phyloP scores from a whole-genome alignment of 768 basidiomycete species.

The Russula virescens region DNA sequence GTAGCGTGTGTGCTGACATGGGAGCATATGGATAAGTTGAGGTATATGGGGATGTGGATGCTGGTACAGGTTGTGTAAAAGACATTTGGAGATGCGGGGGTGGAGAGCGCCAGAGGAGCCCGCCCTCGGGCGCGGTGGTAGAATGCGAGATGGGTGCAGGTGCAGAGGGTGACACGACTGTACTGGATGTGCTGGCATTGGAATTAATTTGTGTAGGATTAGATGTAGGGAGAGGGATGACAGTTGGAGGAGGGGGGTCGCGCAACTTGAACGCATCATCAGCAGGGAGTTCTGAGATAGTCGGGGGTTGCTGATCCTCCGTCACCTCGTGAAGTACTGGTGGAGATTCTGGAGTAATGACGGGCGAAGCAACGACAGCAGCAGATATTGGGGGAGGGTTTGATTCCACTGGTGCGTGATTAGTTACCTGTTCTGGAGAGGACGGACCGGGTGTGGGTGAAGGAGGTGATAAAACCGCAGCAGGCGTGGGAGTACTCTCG shows the following conservation, averaged over 20 bases:
- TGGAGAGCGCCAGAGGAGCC: constrained; percentile 33
- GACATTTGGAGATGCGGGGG: constrained; percentile 42
- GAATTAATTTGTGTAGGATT: constrained; percentile 14
- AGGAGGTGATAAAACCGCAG: constrained; percentile 1
- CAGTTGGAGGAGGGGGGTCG: constrained; percentile 41
- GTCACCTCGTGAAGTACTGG: constrained; percentile 10
- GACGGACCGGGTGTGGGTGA: constrained; percentile 1
- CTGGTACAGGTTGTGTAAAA: constrained; percentile 35
- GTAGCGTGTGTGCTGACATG: constrained; percentile 36
- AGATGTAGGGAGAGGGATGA: constrained; percentile 30
- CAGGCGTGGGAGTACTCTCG: constrained; percentile 7
- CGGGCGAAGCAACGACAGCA: background rate
- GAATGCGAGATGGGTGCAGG: constrained; percentile 10
- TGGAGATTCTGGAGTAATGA: background rate
- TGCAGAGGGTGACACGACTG: background rate
- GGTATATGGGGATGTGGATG: constrained; percentile 54
- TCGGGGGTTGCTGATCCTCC: constrained; percentile 25
- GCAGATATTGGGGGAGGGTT: background rate
- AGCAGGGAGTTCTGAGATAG: constrained; percentile 36
- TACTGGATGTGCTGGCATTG: background rate
- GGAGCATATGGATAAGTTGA: constrained; percentile 60
- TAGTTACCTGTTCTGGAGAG: background rate
- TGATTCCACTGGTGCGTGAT: background rate
- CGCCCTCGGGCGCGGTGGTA: constrained; percentile 12
- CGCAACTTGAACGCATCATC: constrained; percentile 58